Conservation (phyloP, 2,329 filamentous ascomycete genomes). For the Macrophomina pseudophaseolina region DNA sequence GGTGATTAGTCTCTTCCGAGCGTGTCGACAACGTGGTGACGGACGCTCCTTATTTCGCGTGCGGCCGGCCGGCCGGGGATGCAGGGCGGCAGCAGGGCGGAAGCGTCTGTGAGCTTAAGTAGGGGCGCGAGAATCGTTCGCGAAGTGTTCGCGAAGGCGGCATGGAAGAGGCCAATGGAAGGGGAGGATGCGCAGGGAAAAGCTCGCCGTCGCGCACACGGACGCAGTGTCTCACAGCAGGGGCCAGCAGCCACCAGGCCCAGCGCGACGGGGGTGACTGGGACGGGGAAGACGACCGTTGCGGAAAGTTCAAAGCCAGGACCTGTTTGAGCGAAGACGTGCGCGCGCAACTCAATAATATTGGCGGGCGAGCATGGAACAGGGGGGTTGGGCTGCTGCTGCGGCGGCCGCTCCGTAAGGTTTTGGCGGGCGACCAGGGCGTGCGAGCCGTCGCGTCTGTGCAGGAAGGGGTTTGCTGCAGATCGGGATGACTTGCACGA, state of each 20-base stretch:
- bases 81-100: conserved; percentile 5
- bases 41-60: conserved; percentile 22
- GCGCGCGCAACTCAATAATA: conserved; percentile 23
- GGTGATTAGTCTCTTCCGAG: conserved; percentile 1
- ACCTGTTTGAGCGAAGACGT: conserved; percentile 20
- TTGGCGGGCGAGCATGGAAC: conserved; percentile 6
- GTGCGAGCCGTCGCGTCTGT: conserved; percentile 20
- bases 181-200: not conserved
- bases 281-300: conserved; percentile 14
- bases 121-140: conserved; percentile 18
- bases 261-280: conserved; percentile 19
- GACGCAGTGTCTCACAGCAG: conserved; percentile 21
- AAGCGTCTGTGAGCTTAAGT: conserved; percentile 9
- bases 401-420: not conserved
- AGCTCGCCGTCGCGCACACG: conserved; percentile 12
- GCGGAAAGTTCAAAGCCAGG: conserved; percentile 21
- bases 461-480: conserved; percentile 24
- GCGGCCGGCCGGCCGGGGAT: conserved; percentile 23
- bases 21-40: conserved; percentile 19
- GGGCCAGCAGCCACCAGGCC: conserved; percentile 14
- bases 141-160: conserved; percentile 22
- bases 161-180: conserved; percentile 8
- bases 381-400: conserved; percentile 5
- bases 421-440: conserved; percentile 9
- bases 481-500: conserved; percentile 27